Base-by-base conservation (phyloP, 1,139 yeast species). In the Kazachstania sp. region DNA sequence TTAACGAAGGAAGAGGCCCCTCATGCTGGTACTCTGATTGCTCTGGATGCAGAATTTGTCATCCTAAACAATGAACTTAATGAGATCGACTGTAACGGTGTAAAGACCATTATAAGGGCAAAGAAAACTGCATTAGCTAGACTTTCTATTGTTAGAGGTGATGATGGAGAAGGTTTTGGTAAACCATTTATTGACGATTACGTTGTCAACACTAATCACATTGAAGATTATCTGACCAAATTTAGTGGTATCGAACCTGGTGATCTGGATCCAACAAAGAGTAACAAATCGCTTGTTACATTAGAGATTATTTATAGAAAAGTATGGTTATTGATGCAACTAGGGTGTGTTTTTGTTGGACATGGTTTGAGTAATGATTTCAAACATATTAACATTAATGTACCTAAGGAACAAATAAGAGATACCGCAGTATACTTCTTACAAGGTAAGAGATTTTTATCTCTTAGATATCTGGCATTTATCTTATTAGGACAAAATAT, bases 31-130 rank as follows among this genome's bases (percentile, higher is more conserved):
- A 72, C 86, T 1, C 65, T 88, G 38, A 81, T 90, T 16, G 98
- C 98, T 0, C 83, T 94, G 48, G 99, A 94, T 71, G 97, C 99
- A 0, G 99, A 94, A 65, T 94, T 94, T 71, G 97, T 94, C 6
- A 78, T 83, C 41, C 65, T 90, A 36, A 79, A 80, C 48, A 86
- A 86, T 6, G 97, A 90, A 56, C 81, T 83, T 54, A 76, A 80
- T 39, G 97, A 90, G 59, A 77, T 92, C 43, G 77, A 78, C 45
- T 75, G 81, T 46, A 79, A 78, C 52, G 97, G 97, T 0, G 61
- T 73, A 5, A 81, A 80, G 51, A 74, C 78, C 13, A 67, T 90
- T 42, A 73, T 88, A 11, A 77, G 81, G 51, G 97, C 98, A 0
- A 81, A 82, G 46, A 76, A 79, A 45, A 72, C 83, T 41, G 83